A percentile compares a stretch with the other conserved stretches of the same genome.
These are phyloP conservation scores for Melampsora americana DNA, from an alignment of 1,284 basidiomycete genomes.

Conservation along the genomic window DNA sequence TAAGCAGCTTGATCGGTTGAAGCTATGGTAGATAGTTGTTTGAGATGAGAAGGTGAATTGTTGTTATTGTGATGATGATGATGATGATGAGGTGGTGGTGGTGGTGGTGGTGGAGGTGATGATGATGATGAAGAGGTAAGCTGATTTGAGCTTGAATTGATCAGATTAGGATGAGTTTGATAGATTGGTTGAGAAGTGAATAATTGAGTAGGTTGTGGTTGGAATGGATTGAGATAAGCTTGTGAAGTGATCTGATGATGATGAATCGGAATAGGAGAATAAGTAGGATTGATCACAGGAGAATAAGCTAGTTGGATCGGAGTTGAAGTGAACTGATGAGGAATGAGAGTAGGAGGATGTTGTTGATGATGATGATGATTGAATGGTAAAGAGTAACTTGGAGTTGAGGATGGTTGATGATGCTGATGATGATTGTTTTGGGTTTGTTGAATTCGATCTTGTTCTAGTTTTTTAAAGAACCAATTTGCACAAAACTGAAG, in stretches of 20 bases:
- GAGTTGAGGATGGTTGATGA: conserved; percentile 40
- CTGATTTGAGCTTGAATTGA: too few relatives aligned
- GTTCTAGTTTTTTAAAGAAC: conserved; percentile 82
- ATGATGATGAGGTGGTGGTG: conserved; percentile 19
- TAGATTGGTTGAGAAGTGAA: conserved; percentile 47
- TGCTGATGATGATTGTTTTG: conserved; percentile 38
- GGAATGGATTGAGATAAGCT: conserved; percentile 3
- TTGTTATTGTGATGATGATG: conserved; percentile 38
- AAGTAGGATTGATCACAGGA: background rate
- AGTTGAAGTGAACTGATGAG: background rate
- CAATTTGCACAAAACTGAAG: conserved; percentile 93
- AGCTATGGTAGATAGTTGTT: background rate
- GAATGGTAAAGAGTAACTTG: background rate
- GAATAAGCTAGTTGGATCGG: background rate
- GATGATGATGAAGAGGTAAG: too few relatives aligned
- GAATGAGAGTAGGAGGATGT: conserved; percentile 28
- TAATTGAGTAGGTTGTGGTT: conserved; percentile 43
- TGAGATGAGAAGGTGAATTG: background rate
- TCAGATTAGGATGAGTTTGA: conserved; percentile 46
- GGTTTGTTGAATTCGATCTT: conserved; percentile 73
- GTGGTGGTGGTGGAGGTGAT: too few relatives aligned
- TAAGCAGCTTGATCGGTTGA: background rate
- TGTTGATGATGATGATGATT: background rate
- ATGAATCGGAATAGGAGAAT: background rate
- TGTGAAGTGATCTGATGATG: background rate